phyloP scores from a whole-genome alignment of 2,329 filamentous ascomycete species.

The Nemania serpens region DNA sequence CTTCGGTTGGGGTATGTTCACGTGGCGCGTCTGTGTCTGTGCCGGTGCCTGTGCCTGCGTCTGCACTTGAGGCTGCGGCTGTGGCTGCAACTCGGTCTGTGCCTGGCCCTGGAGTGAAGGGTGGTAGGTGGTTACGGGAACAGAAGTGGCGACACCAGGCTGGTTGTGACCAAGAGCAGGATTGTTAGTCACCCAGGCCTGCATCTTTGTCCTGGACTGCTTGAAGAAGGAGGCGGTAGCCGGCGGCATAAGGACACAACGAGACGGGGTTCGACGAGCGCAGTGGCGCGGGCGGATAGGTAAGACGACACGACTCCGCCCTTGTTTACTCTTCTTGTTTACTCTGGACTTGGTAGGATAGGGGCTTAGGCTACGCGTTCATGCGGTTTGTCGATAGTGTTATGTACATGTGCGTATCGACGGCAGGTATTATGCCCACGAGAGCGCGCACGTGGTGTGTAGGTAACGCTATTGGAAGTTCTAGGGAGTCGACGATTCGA shows the following conservation, averaged over 20 bases:
- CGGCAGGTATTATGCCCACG: slow-evolving; percentile 10
- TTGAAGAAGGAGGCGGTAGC: slow-evolving; percentile 39
- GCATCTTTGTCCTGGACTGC: slow-evolving; percentile 42
- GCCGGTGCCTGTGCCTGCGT: neutral
- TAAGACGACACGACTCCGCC: slow-evolving; percentile 23
- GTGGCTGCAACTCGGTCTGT: slow-evolving; percentile 20
- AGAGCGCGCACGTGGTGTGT: neutral
- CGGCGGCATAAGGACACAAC: slow-evolving; percentile 37
- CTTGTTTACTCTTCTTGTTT: slow-evolving; percentile 25
- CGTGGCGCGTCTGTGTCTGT: slow-evolving; percentile 16
- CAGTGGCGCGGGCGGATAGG: slow-evolving; percentile 24
- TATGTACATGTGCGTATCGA: slow-evolving; percentile 17
- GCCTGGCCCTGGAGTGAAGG: slow-evolving; percentile 13
- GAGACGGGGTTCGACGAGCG: slow-evolving; percentile 19
- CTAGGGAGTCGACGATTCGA: slow-evolving; percentile 18
- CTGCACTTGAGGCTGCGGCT: slow-evolving; percentile 14
- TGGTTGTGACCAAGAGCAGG: slow-evolving; percentile 34
- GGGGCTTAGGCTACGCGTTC: slow-evolving; percentile 18
- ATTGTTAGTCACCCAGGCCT: slow-evolving; percentile 42
- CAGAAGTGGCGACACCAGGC: slow-evolving; percentile 34
- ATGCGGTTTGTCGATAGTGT: neutral
- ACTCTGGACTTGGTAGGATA: slow-evolving; percentile 3
- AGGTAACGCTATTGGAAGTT: slow-evolving; percentile 18
- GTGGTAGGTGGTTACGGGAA: slow-evolving; percentile 32
- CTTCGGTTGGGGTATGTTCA: slow-evolving; percentile 23